Evolutionary conservation across 2,329 filamentous ascomycete genomes (phyloP).

Genomic region (Monascus ruber): DNA sequence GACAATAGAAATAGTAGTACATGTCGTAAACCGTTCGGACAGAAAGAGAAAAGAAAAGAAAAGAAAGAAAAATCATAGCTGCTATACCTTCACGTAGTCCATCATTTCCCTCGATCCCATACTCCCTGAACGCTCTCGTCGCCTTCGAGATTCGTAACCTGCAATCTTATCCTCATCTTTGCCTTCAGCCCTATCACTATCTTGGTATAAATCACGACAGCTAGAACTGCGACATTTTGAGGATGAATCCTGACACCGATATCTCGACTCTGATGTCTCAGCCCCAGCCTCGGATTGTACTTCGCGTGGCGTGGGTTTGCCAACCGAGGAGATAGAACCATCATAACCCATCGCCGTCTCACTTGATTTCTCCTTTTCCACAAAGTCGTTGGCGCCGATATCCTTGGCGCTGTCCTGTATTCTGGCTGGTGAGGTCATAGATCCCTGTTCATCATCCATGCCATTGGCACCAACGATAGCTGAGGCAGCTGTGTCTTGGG

Average conservation of each 20-base stretch:
- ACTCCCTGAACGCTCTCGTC: constrained; percentile 27
- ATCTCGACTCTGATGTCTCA: constrained; percentile 28
- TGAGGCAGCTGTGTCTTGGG: constrained; percentile 5
- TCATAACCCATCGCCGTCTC: too few relatives aligned
- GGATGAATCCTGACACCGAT: constrained; percentile 35
- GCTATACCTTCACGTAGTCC: constrained; percentile 30
- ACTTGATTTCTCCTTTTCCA: constrained; percentile 10
- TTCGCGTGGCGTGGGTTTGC: constrained; percentile 19
- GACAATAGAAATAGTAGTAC: too few relatives aligned
- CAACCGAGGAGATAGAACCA: constrained; percentile 9
- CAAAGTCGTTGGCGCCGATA: constrained; percentile 15
- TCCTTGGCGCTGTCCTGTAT: constrained; percentile 21
- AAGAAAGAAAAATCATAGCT: constrained; percentile 18
- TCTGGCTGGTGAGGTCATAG: constrained; percentile 21
- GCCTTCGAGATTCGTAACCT: constrained; percentile 3
- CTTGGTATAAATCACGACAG: constrained; percentile 24
- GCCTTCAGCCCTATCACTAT: constrained; percentile 24
- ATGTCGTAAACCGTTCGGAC: constrained; percentile 12
- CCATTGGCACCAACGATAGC: constrained; percentile 3
- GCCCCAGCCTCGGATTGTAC: constrained; percentile 25
- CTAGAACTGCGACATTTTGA: constrained; percentile 27
- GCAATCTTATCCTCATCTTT: constrained; percentile 25
- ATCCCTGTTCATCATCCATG: constrained; percentile 14
- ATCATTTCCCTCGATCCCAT: constrained; percentile 19
- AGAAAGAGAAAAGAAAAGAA: constrained; percentile 10